These are phyloP conservation scores for Fragosphaeria purpurea DNA, from an alignment of 2,329 filamentous ascomycete genomes.

Conservation along the genomic window DNA sequence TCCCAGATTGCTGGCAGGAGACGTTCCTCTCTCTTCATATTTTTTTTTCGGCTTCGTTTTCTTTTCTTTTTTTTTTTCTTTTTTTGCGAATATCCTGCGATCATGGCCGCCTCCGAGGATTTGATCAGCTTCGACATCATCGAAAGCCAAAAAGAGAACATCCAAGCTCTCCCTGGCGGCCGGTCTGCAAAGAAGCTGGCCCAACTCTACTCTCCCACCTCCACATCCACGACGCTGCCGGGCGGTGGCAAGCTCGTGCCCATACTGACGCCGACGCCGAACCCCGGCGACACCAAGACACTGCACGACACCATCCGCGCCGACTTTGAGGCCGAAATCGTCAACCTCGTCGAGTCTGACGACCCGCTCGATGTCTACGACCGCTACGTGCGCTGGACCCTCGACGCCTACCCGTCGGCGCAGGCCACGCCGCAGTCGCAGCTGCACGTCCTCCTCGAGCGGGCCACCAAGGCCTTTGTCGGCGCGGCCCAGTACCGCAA, in stretches of 20 bases:
- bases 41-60: neutral
- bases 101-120: slow-evolving; percentile 28
- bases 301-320: slow-evolving; percentile 70
- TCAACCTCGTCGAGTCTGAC: slow-evolving; percentile 72
- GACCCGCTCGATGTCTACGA: slow-evolving; percentile 94
- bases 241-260: slow-evolving; percentile 34
- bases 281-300: slow-evolving; percentile 60
- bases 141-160: slow-evolving; percentile 96
- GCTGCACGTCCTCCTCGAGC: slow-evolving; percentile 77
- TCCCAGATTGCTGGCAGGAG: neutral
- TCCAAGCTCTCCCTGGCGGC: slow-evolving; percentile 79
- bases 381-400: slow-evolving; percentile 92
- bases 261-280: slow-evolving; percentile 38
- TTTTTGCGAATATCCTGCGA: neutral
- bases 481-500: slow-evolving; percentile 84
- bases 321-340: slow-evolving; percentile 78
- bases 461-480: slow-evolving; percentile 84
- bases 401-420: slow-evolving; percentile 88
- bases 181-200: slow-evolving; percentile 84
- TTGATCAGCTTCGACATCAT: slow-evolving; percentile 79
- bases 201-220: slow-evolving; percentile 63
- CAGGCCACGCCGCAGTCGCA: slow-evolving; percentile 90
- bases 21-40: neutral
- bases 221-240: slow-evolving; percentile 28
- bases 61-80: neutral